Evolutionary conservation across 2,329 filamentous ascomycete species (phyloP).

Genomic region (Coniochaeta hoffmannii): DNA sequence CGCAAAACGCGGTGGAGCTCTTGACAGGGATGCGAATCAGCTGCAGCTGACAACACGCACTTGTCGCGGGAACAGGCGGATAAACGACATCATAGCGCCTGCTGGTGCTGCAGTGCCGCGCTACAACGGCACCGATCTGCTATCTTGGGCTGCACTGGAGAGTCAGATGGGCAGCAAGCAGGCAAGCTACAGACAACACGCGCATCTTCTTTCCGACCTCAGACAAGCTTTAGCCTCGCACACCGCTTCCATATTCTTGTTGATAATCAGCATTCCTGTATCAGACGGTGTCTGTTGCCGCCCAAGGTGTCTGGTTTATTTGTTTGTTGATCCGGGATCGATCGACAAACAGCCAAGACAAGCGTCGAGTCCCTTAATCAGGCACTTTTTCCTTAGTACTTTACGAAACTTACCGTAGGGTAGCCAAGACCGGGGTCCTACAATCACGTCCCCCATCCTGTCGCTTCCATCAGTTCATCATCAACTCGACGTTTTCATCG

Average conservation of each 20-base stretch:
- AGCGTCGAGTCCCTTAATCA: neutral
- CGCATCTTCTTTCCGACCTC: neutral
- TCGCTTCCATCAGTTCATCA: too few relatives aligned
- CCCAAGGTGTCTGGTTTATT: neutral
- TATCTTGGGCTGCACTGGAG: neutral
- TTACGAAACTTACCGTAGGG: neutral
- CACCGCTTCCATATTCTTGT: neutral
- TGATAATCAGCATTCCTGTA: neutral
- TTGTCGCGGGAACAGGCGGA: neutral
- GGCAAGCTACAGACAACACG: neutral
- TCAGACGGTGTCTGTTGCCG: neutral
- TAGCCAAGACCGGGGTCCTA: neutral
- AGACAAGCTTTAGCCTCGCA: neutral
- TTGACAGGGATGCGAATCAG: neutral
- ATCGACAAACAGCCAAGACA: neutral
- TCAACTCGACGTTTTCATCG: too few relatives aligned
- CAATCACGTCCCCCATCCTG: too few relatives aligned
- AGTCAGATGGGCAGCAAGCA: neutral
- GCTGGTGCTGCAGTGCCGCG: neutral
- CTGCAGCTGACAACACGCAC: neutral
- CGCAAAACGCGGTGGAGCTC: neutral
- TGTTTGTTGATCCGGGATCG: neutral
- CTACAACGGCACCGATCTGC: neutral
- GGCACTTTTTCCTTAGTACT: neutral
- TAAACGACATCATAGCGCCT: conserved; percentile 1